Evolutionary conservation across 1,284 basidiomycete genomes (phyloP).

Genomic region (Sporisorium sorghi): DNA sequence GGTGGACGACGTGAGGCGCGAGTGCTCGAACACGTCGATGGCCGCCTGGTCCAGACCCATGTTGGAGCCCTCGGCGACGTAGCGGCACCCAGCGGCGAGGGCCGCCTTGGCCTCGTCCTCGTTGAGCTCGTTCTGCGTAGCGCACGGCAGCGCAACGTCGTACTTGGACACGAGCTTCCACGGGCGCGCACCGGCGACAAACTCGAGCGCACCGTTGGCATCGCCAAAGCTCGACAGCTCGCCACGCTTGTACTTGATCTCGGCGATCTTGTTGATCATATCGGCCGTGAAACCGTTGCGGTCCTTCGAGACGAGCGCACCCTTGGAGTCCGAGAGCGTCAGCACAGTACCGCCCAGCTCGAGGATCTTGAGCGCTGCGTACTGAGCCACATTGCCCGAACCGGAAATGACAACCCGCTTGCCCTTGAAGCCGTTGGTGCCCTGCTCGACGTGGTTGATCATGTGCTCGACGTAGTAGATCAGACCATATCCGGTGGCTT

Average conservation of each 20-base stretch:
- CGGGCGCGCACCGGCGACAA: constrained; percentile 73
- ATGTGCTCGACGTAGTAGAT: constrained; percentile 83
- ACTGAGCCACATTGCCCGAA: constrained; percentile 79
- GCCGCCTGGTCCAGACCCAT: constrained; percentile 73
- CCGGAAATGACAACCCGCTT: constrained; percentile 79
- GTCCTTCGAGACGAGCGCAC: constrained; percentile 75
- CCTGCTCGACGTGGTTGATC: constrained; percentile 71
- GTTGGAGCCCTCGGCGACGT: constrained; percentile 83
- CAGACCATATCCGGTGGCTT: constrained; percentile 76
- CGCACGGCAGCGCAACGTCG: constrained; percentile 81
- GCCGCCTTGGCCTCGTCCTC: constrained; percentile 79
- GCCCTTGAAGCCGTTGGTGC: constrained; percentile 70
- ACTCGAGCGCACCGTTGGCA: constrained; percentile 45
- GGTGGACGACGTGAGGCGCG: constrained; percentile 71
- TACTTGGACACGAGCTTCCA: constrained; percentile 78
- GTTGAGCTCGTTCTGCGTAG: constrained; percentile 83
- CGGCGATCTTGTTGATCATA: constrained; percentile 69
- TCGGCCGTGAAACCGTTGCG: constrained; percentile 71
- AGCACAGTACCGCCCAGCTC: constrained; percentile 81
- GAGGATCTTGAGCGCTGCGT: constrained; percentile 82
- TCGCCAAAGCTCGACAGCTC: constrained; percentile 58
- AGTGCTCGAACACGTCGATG: constrained; percentile 79
- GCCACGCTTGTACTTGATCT: constrained; percentile 78
- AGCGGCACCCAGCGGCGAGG: constrained; percentile 78
- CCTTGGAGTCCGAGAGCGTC: constrained; percentile 83